A percentile compares a stretch with the other conserved stretches of the same genome.
phyloP scores from a whole-genome alignment of 345 rosid species.

The Trapa bicornis region DNA sequence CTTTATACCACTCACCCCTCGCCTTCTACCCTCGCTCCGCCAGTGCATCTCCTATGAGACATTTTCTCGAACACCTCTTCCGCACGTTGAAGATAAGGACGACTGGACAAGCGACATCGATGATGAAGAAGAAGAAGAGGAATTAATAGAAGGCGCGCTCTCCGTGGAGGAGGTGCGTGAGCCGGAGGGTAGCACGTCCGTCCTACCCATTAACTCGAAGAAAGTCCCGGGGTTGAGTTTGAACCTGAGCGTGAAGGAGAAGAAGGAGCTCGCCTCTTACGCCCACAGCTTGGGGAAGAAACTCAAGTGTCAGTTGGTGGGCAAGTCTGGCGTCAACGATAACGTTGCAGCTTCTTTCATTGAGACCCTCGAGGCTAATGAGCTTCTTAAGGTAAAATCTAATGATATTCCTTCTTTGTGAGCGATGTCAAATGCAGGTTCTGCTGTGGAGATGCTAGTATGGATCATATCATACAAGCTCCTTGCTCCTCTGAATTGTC shows the following conservation, averaged over 20 bases:
- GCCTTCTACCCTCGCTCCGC: not conserved
- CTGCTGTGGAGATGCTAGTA: not conserved
- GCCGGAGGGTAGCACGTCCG: not conserved
- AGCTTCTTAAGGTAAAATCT: slow-evolving; percentile 55
- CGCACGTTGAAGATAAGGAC: slow-evolving; percentile 6
- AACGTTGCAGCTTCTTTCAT: slow-evolving; percentile 38
- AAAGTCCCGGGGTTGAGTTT: slow-evolving; percentile 6
- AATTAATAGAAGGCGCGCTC: slow-evolving; percentile 10
- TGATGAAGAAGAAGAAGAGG: slow-evolving; percentile 5
- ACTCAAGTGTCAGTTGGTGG: slow-evolving; percentile 64
- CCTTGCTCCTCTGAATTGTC: too few relatives aligned
- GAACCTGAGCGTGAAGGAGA: slow-evolving; percentile 56
- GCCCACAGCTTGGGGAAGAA: slow-evolving; percentile 70
- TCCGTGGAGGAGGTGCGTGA: not conserved
- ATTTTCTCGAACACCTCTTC: slow-evolving; percentile 7
- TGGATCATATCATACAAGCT: too few relatives aligned
- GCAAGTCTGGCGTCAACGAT: slow-evolving; percentile 59
- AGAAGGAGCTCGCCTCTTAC: slow-evolving; percentile 73
- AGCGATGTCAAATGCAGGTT: not conserved
- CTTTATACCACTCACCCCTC: slow-evolving; percentile 3
- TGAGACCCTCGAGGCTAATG: slow-evolving; percentile 71
- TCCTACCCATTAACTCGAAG: not conserved
- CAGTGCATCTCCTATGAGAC: slow-evolving; percentile 1
- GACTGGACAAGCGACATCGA: slow-evolving; percentile 3
- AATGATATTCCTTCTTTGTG: not conserved